Conservation (phyloP, 371 early-diverging fungal species). For the Apophysomyces variabilis region DNA sequence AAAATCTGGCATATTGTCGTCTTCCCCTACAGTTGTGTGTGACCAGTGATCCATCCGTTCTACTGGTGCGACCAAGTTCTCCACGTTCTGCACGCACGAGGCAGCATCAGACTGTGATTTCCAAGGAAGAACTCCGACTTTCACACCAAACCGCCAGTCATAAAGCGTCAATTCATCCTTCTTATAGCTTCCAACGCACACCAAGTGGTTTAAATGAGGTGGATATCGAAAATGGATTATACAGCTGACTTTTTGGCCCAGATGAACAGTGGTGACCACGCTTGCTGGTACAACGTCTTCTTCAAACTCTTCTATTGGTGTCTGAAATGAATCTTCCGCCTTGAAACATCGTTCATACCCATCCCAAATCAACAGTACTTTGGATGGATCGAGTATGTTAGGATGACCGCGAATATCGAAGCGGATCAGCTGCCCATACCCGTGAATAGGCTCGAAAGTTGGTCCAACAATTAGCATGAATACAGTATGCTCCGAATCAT, state of each 20-base stretch:
- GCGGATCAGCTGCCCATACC: slow-evolving; percentile 31
- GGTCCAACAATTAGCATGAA: slow-evolving; percentile 41
- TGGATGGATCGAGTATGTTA: slow-evolving; percentile 33
- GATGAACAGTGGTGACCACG: slow-evolving; percentile 25
- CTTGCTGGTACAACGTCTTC: slow-evolving; percentile 10
- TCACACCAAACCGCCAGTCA: slow-evolving; percentile 50
- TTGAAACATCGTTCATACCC: slow-evolving; percentile 14
- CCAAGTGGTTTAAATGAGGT: slow-evolving; percentile 41
- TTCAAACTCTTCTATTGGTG: neutral
- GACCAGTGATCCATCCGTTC: neutral
- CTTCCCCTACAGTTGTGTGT: slow-evolving; percentile 6
- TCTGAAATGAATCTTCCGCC: neutral
- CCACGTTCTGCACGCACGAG: neutral
- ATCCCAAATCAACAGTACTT: slow-evolving; percentile 24
- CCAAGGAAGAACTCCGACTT: slow-evolving; percentile 46
- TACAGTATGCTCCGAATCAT: slow-evolving; percentile 24
- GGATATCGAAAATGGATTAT: slow-evolving; percentile 47
- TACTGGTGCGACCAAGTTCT: neutral
- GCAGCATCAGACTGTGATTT: slow-evolving; percentile 8
- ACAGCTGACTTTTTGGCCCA: slow-evolving; percentile 42
- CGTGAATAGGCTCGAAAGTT: slow-evolving; percentile 22
- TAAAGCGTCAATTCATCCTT: slow-evolving; percentile 36
- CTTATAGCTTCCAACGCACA: slow-evolving; percentile 38
- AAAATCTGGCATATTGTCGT: slow-evolving; percentile 14
- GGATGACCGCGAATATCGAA: slow-evolving; percentile 35